A percentile compares a stretch with the other conserved stretches of the same genome.
These are phyloP conservation scores for Urtica urens DNA, from an alignment of 306 rosid genomes.

Conservation along the genomic window DNA sequence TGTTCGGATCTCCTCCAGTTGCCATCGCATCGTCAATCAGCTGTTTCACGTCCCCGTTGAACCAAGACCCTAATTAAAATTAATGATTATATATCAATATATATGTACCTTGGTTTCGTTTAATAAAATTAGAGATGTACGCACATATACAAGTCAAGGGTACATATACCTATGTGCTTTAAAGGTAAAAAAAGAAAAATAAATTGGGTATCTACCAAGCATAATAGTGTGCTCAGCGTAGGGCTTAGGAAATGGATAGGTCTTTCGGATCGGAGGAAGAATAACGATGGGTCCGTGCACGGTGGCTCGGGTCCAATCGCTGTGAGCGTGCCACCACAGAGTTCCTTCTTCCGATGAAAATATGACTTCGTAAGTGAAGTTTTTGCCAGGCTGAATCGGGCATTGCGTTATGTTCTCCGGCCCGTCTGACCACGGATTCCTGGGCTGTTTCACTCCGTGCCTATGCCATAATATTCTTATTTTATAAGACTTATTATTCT, in stretches of 20 bases:
- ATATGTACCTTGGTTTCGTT: neutral
- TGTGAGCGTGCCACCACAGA: slow-evolving; percentile 40
- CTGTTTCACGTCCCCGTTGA: slow-evolving; percentile 10
- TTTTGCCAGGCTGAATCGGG: slow-evolving; percentile 19
- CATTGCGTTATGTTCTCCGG: slow-evolving; percentile 32
- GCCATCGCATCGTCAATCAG: slow-evolving; percentile 4
- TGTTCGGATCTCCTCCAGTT: slow-evolving; percentile 11
- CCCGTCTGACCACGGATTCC: slow-evolving; percentile 36
- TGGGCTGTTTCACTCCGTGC: slow-evolving; percentile 32
- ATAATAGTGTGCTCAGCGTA: slow-evolving; percentile 4
- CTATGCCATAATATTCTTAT: no score
- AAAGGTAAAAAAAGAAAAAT: neutral
- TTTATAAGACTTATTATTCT: neutral
- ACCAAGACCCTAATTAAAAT: slow-evolving; percentile 15
- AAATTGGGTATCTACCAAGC: slow-evolving; percentile 4
- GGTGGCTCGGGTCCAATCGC: slow-evolving; percentile 29
- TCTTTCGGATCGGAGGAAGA: neutral
- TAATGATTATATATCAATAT: neutral
- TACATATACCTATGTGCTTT: no score
- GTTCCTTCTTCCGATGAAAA: slow-evolving; percentile 34
- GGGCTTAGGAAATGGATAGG: slow-evolving; percentile 21
- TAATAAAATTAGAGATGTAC: neutral
- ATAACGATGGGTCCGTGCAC: slow-evolving; percentile 25
- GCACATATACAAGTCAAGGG: no score
- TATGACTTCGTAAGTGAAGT: slow-evolving; percentile 18